A percentile compares a stretch with the other conserved stretches of the same genome.
Conservation (phyloP, 768 basidiomycete species). For the Solioccasus polychromus region DNA sequence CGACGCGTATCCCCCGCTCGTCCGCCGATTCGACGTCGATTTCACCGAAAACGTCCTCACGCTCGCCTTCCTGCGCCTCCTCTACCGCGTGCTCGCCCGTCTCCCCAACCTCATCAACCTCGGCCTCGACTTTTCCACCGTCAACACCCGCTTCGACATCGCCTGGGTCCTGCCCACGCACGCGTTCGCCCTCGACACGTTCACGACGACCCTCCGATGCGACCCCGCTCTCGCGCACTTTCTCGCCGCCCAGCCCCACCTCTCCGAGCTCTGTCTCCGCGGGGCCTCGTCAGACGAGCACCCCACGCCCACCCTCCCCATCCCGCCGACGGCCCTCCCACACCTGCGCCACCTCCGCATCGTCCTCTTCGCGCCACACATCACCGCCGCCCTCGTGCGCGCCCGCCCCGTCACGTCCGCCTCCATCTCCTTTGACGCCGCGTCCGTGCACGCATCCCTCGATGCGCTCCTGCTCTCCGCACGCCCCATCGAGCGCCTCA, state of each 20-base stretch:
- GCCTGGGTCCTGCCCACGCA: constrained; percentile 49
- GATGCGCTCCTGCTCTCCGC: constrained; percentile 41
- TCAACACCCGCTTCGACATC: constrained; percentile 33
- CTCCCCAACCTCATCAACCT: constrained; percentile 42
- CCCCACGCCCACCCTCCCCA: constrained; percentile 30
- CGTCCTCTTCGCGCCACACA: constrained; percentile 46
- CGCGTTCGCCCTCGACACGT: constrained; percentile 42
- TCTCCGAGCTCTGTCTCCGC: constrained; percentile 54
- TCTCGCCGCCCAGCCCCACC: constrained; percentile 45
- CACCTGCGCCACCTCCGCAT: constrained; percentile 49
- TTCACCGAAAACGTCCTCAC: constrained; percentile 38
- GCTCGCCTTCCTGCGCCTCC: constrained; percentile 46
- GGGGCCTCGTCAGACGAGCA: no score
- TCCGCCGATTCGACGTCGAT: constrained; percentile 48
- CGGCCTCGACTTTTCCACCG: constrained; percentile 46
- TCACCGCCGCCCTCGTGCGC: constrained; percentile 44
- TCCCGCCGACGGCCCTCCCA: constrained; percentile 45
- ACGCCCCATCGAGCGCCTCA: constrained; percentile 45
- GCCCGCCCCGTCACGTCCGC: constrained; percentile 49
- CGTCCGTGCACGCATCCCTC: constrained; percentile 42
- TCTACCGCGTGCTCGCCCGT: constrained; percentile 42
- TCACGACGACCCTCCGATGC: constrained; percentile 59
- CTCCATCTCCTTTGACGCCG: constrained; percentile 47
- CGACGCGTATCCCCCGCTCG: constrained; percentile 36
- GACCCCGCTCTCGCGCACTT: constrained; percentile 46